These are phyloP conservation scores for Bryoerythrophyllum caledonicum DNA, from an alignment of 225 moss, liverwort and hornwort species.

Conservation along the genomic window DNA sequence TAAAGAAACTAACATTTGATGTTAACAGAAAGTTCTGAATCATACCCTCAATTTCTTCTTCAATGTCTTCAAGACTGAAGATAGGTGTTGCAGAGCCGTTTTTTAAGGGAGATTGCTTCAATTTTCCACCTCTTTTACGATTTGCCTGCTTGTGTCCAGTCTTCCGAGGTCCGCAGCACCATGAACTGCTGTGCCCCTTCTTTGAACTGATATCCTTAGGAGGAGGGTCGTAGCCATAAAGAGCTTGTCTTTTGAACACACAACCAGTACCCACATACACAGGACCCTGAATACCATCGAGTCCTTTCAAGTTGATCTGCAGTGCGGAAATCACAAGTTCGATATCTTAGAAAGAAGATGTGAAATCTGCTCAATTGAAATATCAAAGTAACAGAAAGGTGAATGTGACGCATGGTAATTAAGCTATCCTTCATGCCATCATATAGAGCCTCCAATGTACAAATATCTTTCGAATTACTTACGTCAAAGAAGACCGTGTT, in stretches of 20 bases:
- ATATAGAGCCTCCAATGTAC: background rate
- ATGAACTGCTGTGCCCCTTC: conserved; percentile 26
- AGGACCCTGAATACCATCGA: conserved; percentile 83
- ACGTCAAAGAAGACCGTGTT: conserved; percentile 87
- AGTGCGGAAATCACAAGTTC: conserved; percentile 8
- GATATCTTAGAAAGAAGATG: background rate
- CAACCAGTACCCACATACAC: conserved; percentile 86
- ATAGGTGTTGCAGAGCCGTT: conserved; percentile 48
- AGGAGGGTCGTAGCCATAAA: conserved; percentile 75
- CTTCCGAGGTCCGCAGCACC: conserved; percentile 65
- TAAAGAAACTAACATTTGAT: background rate
- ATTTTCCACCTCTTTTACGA: conserved; percentile 24
- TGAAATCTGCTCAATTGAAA: background rate
- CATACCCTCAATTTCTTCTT: conserved; percentile 68
- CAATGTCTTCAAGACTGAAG: conserved; percentile 73
- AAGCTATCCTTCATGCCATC: background rate
- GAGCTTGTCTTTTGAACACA: conserved; percentile 74
- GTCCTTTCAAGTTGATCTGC: conserved; percentile 88
- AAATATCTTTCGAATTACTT: conserved; percentile 8
- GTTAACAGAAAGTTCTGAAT: background rate
- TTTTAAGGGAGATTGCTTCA: conserved; percentile 27
- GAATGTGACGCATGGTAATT: background rate
- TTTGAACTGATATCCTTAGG: conserved; percentile 40
- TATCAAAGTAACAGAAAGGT: background rate
- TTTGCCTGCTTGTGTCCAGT: conserved; percentile 32